A percentile compares a stretch with the other conserved stretches of the same genome.
Conservation (phyloP, 345 rosid species). For the Pugionium dolabratum region DNA sequence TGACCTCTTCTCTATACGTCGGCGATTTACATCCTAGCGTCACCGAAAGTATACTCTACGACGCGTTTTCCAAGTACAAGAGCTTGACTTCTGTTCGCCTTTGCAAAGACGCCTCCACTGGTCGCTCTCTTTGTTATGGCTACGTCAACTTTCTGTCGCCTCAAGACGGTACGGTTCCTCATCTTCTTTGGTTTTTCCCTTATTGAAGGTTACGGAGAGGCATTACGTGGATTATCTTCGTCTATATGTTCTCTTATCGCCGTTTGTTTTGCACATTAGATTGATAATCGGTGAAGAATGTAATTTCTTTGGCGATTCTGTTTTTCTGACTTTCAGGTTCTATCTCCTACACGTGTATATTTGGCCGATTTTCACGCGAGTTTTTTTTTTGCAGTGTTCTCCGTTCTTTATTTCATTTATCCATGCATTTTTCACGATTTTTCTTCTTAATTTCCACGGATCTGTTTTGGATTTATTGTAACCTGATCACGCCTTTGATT, state of each 20-base stretch:
- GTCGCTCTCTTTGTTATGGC: slow-evolving; percentile 75
- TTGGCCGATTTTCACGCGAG: slow-evolving; percentile 16
- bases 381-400: background rate
- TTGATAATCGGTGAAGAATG: background rate
- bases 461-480: background rate
- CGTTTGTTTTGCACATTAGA: background rate
- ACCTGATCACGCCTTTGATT: background rate
- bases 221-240: slow-evolving; percentile 9
- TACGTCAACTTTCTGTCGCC: slow-evolving; percentile 71
- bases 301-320: too few relatives aligned
- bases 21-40: slow-evolving; percentile 72
- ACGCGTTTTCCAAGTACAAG: slow-evolving; percentile 61
- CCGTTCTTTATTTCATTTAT: background rate
- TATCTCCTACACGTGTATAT: background rate
- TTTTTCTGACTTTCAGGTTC: too few relatives aligned
- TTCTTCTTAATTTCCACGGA: background rate
- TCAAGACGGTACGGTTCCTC: slow-evolving; percentile 52
- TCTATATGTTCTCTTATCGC: background rate
- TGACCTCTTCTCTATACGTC: slow-evolving; percentile 60
- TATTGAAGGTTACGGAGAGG: background rate
- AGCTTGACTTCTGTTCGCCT: slow-evolving; percentile 70
- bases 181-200: background rate
- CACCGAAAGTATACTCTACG: slow-evolving; percentile 52
- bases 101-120: slow-evolving; percentile 59
- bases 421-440: too few relatives aligned